Evolutionary conservation across 257 asterid species (phyloP), one percentile per base, ranked within the genome.

Genomic region (Anisodus acutangulus): DNA sequence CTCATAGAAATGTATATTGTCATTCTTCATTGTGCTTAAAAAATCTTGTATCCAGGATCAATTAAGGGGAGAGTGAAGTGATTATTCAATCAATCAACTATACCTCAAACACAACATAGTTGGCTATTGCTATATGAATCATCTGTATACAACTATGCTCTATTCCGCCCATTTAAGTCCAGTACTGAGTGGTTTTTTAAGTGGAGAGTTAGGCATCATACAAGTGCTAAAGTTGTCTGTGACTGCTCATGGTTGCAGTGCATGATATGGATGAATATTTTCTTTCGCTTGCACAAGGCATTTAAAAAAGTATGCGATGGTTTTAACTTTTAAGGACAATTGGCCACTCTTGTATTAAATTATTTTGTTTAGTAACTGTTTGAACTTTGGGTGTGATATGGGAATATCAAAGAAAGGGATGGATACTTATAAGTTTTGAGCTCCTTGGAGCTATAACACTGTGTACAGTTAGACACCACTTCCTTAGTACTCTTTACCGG

Each of bases 281-380:
- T 76, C 47, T 76, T 11, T 76, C 51, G 62, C 43, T 74, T 74
- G 41, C 13, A 12, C 81, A 12, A 76, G 45, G 81, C 81, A 76
- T 51, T 68, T 68, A 6, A 51, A 51, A 76, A 26, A 76, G 78
- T 11, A 51, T 1, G 19, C 31, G 80, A 72, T 72, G 59, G 49
- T 72, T 41, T 41, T 41, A 41, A 41, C 45, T 41, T 74, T 49
- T 26, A 26, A 51, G 81, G 47, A 51, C 63, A 22, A 49, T 31
- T 51, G 26, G 47, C 63, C 10, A 53, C 45, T 76, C 63, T 76
- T 49, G 63, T 76, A 22, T 51, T 76, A 51, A 8, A 22, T 76
- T 13, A 22, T 76, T 13, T 53, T 76, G 45, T 51, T 9, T 62
- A 51, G 11, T 43, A 17, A 17, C 8, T 10, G n/a, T 49, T 72